Percentiles rank a stretch among this genome's conserved stretches.
These are phyloP conservation scores for Termitomyces sp. DNA, from an alignment of 768 basidiomycete genomes.

Conservation along the genomic window DNA sequence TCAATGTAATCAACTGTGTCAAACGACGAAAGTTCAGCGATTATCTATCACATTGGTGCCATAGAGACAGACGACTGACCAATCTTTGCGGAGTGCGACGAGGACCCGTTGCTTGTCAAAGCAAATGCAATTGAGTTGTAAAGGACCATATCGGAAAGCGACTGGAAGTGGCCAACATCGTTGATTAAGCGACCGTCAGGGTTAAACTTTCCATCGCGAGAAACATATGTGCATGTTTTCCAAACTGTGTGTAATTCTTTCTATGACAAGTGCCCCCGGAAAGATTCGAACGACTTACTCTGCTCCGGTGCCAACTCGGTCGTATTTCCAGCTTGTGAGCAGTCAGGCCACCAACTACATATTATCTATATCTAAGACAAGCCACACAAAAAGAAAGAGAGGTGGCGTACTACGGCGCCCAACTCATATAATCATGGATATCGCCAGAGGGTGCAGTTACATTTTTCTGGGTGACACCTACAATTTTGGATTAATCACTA, in stretches of 20 bases:
- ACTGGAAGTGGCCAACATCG: slow-evolving; percentile 49
- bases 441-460: slow-evolving; percentile 46
- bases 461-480: slow-evolving; percentile 46
- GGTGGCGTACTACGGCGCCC: slow-evolving; percentile 58
- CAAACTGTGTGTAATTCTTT: slow-evolving; percentile 35
- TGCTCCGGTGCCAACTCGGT: slow-evolving; percentile 49
- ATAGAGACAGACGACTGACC: slow-evolving; percentile 24
- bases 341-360: slow-evolving; percentile 61
- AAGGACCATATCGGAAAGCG: slow-evolving; percentile 53
- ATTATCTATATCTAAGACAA: neutral
- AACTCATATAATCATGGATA: slow-evolving; percentile 63
- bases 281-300: slow-evolving; percentile 26
- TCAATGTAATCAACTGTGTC: slow-evolving; percentile 38
- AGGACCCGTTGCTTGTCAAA: slow-evolving; percentile 31
- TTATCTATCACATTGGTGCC: neutral
- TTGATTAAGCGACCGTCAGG: slow-evolving; percentile 56
- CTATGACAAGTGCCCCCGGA: neutral
- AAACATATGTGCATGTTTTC: slow-evolving; percentile 51
- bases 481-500: neutral
- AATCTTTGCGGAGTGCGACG: slow-evolving; percentile 36
- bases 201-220: slow-evolving; percentile 59
- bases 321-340: slow-evolving; percentile 51
- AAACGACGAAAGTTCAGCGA: neutral
- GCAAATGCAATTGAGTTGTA: slow-evolving; percentile 57
- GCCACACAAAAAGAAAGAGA: neutral